These are phyloP conservation scores for Phaffia tasmanica DNA, from an alignment of 768 basidiomycete species.

Conservation along the genomic window DNA sequence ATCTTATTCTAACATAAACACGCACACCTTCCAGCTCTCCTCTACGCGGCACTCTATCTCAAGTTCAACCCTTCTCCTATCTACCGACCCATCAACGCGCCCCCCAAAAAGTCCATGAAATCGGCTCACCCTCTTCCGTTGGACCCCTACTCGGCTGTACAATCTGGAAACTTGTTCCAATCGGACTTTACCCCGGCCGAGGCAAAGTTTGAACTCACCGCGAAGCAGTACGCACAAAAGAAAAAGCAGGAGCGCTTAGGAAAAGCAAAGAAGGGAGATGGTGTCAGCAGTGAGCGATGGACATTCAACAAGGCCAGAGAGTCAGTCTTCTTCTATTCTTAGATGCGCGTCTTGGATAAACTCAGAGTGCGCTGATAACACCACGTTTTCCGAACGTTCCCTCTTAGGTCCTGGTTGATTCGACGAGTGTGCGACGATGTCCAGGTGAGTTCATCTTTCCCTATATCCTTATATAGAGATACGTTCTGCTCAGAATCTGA, in stretches of 20 bases:
- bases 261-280: conserved; percentile 18
- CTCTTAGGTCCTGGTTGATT: background rate
- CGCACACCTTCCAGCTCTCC: conserved; percentile 8
- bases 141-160: conserved; percentile 13
- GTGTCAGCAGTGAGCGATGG: conserved; percentile 18
- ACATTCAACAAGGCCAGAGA: conserved; percentile 21
- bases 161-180: conserved; percentile 15
- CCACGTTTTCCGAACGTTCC: too few species aligned
- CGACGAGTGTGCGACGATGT: conserved; percentile 12
- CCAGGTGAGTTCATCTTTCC: background rate
- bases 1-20: background rate
- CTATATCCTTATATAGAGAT: too few species aligned
- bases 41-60: conserved; percentile 18
- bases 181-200: conserved; percentile 13
- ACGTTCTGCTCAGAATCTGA: background rate
- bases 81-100: conserved; percentile 8
- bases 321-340: background rate
- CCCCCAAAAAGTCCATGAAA: conserved; percentile 15
- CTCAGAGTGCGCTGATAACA: too few species aligned
- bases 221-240: conserved; percentile 20
- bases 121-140: conserved; percentile 6
- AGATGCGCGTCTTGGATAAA: too few species aligned
- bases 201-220: conserved; percentile 16
- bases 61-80: conserved; percentile 19
- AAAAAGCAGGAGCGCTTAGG: conserved; percentile 15